phyloP scores from a whole-genome alignment of 164 flowering plant genomes.

The Hamamelis virginiana region DNA sequence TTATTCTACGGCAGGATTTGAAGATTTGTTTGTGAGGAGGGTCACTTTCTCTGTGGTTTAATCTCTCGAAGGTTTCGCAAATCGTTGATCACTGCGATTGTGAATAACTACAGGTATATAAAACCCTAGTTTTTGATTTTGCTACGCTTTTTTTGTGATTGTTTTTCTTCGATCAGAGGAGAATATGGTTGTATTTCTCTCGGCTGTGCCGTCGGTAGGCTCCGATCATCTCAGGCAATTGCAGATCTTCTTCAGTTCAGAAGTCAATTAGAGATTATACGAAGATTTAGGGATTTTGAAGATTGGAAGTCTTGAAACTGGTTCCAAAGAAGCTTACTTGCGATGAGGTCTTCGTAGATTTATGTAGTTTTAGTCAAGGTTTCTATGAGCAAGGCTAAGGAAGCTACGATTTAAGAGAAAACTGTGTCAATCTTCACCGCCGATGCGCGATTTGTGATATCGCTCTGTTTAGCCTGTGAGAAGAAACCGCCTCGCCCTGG shows the following conservation, averaged over 20 bases:
- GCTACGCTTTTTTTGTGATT: constrained; percentile 21
- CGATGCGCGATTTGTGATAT: no score
- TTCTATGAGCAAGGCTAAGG: background rate
- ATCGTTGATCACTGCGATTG: constrained; percentile 1
- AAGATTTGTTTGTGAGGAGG: constrained; percentile 9
- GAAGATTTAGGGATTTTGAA: background rate
- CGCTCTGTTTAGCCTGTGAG: background rate
- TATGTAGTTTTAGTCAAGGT: background rate
- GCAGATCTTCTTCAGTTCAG: background rate
- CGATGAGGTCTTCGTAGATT: background rate
- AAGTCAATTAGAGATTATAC: background rate
- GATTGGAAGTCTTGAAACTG: background rate
- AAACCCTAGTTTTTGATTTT: constrained; percentile 20
- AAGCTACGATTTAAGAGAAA: background rate
- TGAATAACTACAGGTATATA: constrained; percentile 20
- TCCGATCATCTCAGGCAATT: no score
- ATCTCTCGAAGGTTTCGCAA: background rate
- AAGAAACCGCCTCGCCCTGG: background rate
- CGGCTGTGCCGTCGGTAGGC: no score
- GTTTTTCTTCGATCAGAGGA: constrained; percentile 10
- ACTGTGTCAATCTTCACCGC: no score
- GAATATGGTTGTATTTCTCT: background rate
- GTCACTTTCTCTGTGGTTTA: background rate
- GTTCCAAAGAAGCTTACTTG: background rate
- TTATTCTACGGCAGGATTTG: background rate